phyloP scores from a whole-genome alignment of 352 stramenopile species.

The Phytophthora multivora region DNA sequence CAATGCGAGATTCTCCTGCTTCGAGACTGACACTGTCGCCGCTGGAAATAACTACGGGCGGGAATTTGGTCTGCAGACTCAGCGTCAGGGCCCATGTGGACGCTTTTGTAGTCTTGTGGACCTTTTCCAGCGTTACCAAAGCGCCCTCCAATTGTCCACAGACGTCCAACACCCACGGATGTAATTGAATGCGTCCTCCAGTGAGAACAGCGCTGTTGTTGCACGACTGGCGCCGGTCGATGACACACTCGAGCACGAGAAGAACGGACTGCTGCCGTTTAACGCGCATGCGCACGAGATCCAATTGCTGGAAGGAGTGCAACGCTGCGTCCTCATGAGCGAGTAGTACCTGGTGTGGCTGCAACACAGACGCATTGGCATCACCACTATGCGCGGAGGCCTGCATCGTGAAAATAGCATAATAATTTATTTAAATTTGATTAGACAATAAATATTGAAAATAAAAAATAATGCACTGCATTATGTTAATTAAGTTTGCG shows the following conservation, averaged over 20 bases:
- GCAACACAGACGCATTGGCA: conserved; percentile 22
- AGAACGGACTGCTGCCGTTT: background rate
- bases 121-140: conserved; percentile 24
- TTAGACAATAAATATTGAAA: no score
- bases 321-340: conserved; percentile 34
- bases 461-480: no score
- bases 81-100: conserved; percentile 28
- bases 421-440: no score
- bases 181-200: conserved; percentile 43
- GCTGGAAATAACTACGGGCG: conserved; percentile 14
- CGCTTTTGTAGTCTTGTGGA: background rate
- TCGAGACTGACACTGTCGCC: background rate
- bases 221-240: conserved; percentile 27
- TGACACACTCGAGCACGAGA: conserved; percentile 45
- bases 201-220: conserved; percentile 18
- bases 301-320: conserved; percentile 24
- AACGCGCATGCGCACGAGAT: conserved; percentile 19
- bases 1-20: conserved; percentile 11
- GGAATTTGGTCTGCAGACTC: conserved; percentile 44
- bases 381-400: conserved; percentile 21
- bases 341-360: conserved; percentile 58
- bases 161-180: conserved; percentile 55
- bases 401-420: background rate
- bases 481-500: no score
- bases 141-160: conserved; percentile 22